Conservation (phyloP, 1,284 basidiomycete genomes). For the Cerrena zonata region DNA sequence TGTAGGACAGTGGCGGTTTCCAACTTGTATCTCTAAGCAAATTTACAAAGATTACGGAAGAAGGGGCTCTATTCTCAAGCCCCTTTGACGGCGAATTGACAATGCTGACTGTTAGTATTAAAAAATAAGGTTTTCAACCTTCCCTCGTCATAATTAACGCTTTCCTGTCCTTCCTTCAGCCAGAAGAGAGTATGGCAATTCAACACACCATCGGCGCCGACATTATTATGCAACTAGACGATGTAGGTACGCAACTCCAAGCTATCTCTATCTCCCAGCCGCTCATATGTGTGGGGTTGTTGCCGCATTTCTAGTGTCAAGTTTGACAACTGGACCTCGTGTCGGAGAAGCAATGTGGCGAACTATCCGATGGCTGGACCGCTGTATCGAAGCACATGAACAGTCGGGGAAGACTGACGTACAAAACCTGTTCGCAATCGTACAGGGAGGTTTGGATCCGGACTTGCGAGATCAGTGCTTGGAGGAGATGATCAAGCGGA, state of each 20-base stretch:
- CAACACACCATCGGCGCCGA: constrained; percentile 83
- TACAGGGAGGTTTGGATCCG: constrained; percentile 76
- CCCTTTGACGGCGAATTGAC: constrained; percentile 79
- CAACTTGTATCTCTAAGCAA: constrained; percentile 80
- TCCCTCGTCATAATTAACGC: not conserved
- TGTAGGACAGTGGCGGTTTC: constrained; percentile 85
- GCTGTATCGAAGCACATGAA: constrained; percentile 72
- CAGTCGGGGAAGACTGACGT: constrained; percentile 51
- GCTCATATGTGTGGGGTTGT: too few relatives aligned
- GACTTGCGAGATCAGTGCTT: constrained; percentile 67
- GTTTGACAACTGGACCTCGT: constrained; percentile 66
- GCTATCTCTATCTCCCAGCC: too few relatives aligned
- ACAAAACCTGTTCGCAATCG: constrained; percentile 83
- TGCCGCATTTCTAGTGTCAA: constrained; percentile 59
- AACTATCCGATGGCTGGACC: constrained; percentile 78
- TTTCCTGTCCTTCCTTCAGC: constrained; percentile 36
- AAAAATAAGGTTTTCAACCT: too few relatives aligned
- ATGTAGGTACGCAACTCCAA: constrained; percentile 73
- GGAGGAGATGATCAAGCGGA: constrained; percentile 73
- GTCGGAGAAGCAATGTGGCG: constrained; percentile 80
- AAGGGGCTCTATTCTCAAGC: constrained; percentile 77
- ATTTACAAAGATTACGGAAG: constrained; percentile 78
- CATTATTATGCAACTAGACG: constrained; percentile 88
- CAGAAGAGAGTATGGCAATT: constrained; percentile 80
- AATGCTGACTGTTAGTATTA: constrained; percentile 75